phyloP scores from a whole-genome alignment of 441 rosid genomes.

The Pelargonium fulgidum region DNA sequence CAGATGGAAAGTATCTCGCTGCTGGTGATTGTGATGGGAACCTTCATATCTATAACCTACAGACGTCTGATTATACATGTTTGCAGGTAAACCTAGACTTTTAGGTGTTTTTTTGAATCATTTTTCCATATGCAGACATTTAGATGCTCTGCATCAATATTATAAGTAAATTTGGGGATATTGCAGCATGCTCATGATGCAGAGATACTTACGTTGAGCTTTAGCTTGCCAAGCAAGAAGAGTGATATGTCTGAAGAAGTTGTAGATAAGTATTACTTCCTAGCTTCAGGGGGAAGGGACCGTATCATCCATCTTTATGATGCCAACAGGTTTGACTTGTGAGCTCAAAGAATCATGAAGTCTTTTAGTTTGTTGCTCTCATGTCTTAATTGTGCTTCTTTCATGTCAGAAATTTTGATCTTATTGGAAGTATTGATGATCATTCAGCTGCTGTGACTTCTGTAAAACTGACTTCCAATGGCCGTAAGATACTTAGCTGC shows the following conservation, averaged over 20 bases:
- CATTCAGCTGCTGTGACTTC: slow-evolving; percentile 77
- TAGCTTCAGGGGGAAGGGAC: slow-evolving; percentile 73
- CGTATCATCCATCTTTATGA: slow-evolving; percentile 66
- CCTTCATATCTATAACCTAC: slow-evolving; percentile 70
- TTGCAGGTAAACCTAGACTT: slow-evolving; percentile 38
- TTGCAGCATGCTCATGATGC: slow-evolving; percentile 65
- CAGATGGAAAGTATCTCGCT: slow-evolving; percentile 76
- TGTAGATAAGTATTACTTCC: slow-evolving; percentile 43
- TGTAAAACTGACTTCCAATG: slow-evolving; percentile 53
- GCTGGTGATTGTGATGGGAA: slow-evolving; percentile 84
- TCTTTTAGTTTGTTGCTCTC: slow-evolving; percentile 23
- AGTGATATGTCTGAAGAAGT: slow-evolving; percentile 31
- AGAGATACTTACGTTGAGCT: slow-evolving; percentile 76
- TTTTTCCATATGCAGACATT: background rate
- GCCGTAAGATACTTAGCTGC: slow-evolving; percentile 60
- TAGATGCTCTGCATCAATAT: background rate
- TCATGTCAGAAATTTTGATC: slow-evolving; percentile 62
- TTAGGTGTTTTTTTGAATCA: slow-evolving; percentile 18
- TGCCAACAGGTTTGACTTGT: slow-evolving; percentile 53
- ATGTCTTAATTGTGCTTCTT: slow-evolving; percentile 23
- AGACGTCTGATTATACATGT: slow-evolving; percentile 53
- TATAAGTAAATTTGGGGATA: slow-evolving; percentile 5
- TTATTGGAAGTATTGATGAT: slow-evolving; percentile 51
- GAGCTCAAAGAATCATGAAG: slow-evolving; percentile 15
- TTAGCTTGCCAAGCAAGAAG: slow-evolving; percentile 43